Conservation (phyloP, 1,139 yeast genomes). For the Protomyces gravidus region DNA sequence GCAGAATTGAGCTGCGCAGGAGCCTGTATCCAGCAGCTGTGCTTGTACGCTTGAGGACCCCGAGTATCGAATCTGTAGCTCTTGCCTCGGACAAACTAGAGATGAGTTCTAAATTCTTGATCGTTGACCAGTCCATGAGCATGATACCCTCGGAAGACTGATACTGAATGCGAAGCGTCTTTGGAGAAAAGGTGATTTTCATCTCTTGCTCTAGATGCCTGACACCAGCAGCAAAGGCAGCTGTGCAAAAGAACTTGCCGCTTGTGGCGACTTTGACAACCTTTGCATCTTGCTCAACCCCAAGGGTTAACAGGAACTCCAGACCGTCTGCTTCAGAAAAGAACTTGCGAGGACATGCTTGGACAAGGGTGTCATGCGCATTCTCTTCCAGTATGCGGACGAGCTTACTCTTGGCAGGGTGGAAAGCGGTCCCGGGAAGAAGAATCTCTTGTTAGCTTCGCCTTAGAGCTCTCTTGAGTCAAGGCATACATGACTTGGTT, state of each 20-base stretch:
- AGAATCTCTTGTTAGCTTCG: slow-evolving; percentile 37
- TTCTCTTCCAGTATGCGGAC: slow-evolving; percentile 43
- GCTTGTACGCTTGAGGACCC: slow-evolving; percentile 41
- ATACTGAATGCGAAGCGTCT: slow-evolving; percentile 42
- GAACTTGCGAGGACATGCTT: slow-evolving; percentile 37
- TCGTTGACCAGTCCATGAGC: slow-evolving; percentile 45
- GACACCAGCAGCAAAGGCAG: slow-evolving; percentile 44
- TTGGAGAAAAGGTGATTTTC: slow-evolving; percentile 36
- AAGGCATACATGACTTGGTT: slow-evolving; percentile 40
- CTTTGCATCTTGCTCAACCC: slow-evolving; percentile 35
- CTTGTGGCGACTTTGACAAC: slow-evolving; percentile 35
- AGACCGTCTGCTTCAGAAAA: slow-evolving; percentile 38
- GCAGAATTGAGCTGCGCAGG: slow-evolving; percentile 45
- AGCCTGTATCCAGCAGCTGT: slow-evolving; percentile 50
- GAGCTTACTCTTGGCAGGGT: slow-evolving; percentile 41
- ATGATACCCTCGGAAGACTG: slow-evolving; percentile 38
- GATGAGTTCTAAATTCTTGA: slow-evolving; percentile 43
- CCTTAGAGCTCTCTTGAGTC: no score
- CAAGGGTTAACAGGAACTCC: slow-evolving; percentile 35
- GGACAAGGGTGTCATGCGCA: slow-evolving; percentile 38
- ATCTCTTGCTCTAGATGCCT: slow-evolving; percentile 35
- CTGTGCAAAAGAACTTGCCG: slow-evolving; percentile 37
- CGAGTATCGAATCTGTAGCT: background rate
- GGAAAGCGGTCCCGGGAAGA: slow-evolving; percentile 40
- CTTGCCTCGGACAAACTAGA: slow-evolving; percentile 39